These are phyloP conservation scores for Penicillium verrucosum DNA, from an alignment of 2,329 filamentous ascomycete species.

Conservation along the genomic window DNA sequence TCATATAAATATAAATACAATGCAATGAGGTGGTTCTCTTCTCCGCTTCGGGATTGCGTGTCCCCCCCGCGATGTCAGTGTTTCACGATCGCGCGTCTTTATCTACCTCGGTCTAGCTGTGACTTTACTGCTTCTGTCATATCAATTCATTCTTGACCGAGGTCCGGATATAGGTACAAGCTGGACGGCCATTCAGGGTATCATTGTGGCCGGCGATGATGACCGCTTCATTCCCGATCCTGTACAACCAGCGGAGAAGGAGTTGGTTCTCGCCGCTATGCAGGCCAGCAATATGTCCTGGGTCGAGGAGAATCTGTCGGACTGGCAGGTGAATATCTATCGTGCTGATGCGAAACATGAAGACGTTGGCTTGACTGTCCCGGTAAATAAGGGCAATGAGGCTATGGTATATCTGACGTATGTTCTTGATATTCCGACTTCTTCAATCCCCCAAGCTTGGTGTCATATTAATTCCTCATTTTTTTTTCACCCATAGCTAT, in stretches of 20 bases:
- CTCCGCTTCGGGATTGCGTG: background rate
- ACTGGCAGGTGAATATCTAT: conserved; percentile 36
- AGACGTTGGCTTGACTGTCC: conserved; percentile 39
- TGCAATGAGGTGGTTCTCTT: conserved; percentile 5
- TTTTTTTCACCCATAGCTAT: conserved; percentile 9
- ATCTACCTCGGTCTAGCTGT: conserved; percentile 16
- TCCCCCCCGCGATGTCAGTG: background rate
- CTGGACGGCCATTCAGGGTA: conserved; percentile 1
- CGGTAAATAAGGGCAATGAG: conserved; percentile 49
- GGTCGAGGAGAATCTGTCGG: conserved; percentile 16
- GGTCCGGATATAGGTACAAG: conserved; percentile 1
- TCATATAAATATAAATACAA: background rate
- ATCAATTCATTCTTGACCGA: conserved; percentile 20
- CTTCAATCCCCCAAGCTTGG: too few relatives aligned
- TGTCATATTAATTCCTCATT: background rate
- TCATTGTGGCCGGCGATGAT: background rate
- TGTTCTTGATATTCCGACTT: background rate
- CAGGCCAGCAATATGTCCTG: conserved; percentile 22
- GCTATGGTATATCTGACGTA: conserved; percentile 51
- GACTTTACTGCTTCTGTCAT: conserved; percentile 16
- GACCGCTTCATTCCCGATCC: background rate
- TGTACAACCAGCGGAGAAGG: conserved; percentile 8
- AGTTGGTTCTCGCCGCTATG: conserved; percentile 24
- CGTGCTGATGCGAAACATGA: conserved; percentile 38
- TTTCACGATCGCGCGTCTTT: conserved; percentile 12